Evolutionary conservation across 1,139 yeast genomes (phyloP), one percentile per base, ranked within the genome.

Genomic region (Yarrowia galli): DNA sequence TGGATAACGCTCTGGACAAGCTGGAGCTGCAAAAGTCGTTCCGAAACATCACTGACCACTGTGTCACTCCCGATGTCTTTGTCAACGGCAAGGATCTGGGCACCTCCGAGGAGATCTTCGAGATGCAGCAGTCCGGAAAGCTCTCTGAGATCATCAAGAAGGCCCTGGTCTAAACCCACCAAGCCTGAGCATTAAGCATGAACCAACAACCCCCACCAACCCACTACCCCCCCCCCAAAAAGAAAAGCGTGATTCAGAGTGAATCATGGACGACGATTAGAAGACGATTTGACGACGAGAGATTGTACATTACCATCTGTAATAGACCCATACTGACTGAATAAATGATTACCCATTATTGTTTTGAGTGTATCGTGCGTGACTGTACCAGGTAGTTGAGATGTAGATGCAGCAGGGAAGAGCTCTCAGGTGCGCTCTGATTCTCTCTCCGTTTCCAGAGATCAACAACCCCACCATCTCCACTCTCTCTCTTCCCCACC

Each of bases 1-100:
- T 36, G 36, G 56, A 46, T 18, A n/a, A n/a, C 23, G 36, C 54
- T 22, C 66, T 61, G 25, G 45, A 61, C 16, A 32, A 35, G 28
- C 66, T 61, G n/a, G 66, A 61, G 56, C 43, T 46, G 56, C 66
- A 61, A 46, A 61, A 61, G 46, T 46, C 66, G 28, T 61, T 61
- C 66, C 54, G 54, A 46, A 48, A 46, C 45, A 46, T 46, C 66
- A 46, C 66, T 1, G 46, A 46, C 38, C 56, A 61, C 46, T 45
- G 53, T 6, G 66, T 46, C 12, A 45, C 45, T 3, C 66, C 66
- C 23, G 46, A 12, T 20, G 13, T 61, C 13, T 61, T 46, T 15
- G 56, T 61, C 43, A 35, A 46, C 28, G 66, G 66, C 32, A 61
- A 61, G 56, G 64, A 58, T 8, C 23, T 61, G 18, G 45, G 46